These are phyloP conservation scores for Venustampulla echinocandica DNA, from an alignment of 495 filamentous ascomycete genomes.

Conservation along the genomic window DNA sequence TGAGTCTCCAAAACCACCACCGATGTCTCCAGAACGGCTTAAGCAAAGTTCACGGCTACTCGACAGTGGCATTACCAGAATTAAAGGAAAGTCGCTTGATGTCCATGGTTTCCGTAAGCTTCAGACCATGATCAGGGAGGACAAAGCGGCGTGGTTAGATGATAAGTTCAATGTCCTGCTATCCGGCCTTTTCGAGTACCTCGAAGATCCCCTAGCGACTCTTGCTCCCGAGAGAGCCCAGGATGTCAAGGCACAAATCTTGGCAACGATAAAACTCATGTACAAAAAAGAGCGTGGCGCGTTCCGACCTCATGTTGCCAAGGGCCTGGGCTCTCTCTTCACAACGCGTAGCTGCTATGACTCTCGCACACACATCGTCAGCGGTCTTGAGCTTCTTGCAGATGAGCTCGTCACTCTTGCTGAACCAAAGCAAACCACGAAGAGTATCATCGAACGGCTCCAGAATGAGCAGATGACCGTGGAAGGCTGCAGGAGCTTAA, in stretches of 20 bases:
- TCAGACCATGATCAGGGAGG: constrained; percentile 68
- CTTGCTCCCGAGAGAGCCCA: constrained; percentile 46
- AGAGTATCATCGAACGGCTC: constrained; percentile 30
- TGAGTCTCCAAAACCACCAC: constrained; percentile 15
- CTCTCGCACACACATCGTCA: constrained; percentile 43
- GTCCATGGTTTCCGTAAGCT: constrained; percentile 84
- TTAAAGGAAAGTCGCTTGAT: constrained; percentile 64
- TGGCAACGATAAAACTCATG: constrained; percentile 72
- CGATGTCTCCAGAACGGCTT: constrained; percentile 38
- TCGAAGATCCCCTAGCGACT: constrained; percentile 47
- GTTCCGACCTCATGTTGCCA: constrained; percentile 56
- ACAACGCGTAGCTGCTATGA: constrained; percentile 54
- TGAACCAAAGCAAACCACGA: constrained; percentile 38
- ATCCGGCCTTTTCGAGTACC: constrained; percentile 62
- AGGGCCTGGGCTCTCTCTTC: constrained; percentile 59
- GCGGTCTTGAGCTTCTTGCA: constrained; percentile 44
- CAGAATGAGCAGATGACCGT: constrained; percentile 29
- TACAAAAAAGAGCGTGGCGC: constrained; percentile 55
- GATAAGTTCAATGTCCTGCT: constrained; percentile 68
- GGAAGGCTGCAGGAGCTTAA: constrained; percentile 33
- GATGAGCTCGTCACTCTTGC: constrained; percentile 42
- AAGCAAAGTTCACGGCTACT: constrained; percentile 50
- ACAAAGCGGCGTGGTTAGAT: constrained; percentile 45
- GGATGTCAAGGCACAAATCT: constrained; percentile 76
- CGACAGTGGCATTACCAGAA: constrained; percentile 65